Evolutionary conservation across 169 alveolate species (phyloP), one percentile per base, ranked within the genome.

Genomic region (Besnoitia besnoiti): DNA sequence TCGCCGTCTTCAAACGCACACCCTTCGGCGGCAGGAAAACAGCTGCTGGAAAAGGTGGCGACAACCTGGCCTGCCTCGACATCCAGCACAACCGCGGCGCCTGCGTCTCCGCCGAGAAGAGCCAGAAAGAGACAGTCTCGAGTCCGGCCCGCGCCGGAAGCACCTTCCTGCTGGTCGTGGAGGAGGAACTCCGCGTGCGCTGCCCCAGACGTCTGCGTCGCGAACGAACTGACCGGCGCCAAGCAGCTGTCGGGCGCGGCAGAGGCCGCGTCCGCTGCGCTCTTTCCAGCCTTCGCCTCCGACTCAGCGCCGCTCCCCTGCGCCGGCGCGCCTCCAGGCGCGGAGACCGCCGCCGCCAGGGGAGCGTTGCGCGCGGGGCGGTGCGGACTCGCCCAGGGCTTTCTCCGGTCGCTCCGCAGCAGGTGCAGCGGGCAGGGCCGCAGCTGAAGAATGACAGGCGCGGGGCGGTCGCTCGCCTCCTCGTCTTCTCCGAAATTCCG

Each of bases 361-460:
- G 55, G 24, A 16, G 77, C 88, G 30, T 27, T 30, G 80, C 85
- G 55, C 55, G 55, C 55, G 5, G 55, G 55, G 55, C 55, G 5
- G 24, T 14, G 5, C 55, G 55, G 55, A 49, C 5, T 8, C 5
- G 14, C 5, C 55, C 5, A 14, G 24, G 55, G 55, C 5, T 49
- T 14, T 49, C 24, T 49, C 55, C 55, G 55, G 55, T 49, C 24
- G 55, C 55, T 55, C 33, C 67, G 90, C 59, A 90, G 77, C 46
- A 85, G 90, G 33, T 87, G 39, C 42, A 19, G 73, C 50, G 93
- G 82, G 62, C 93, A 35, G 67, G 90, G 79, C 42, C 50, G 90
- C 73, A 90, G 90, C 87, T 77, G 87, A 21, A 77, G 87, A 44
- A 77, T 21, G 21, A 73, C 88, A 46, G 59, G 89, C 47, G 84